A percentile compares a stretch with the other conserved stretches of the same genome.
Conservation (phyloP, 2,329 filamentous ascomycete genomes). For the Talaromyces sp. region DNA sequence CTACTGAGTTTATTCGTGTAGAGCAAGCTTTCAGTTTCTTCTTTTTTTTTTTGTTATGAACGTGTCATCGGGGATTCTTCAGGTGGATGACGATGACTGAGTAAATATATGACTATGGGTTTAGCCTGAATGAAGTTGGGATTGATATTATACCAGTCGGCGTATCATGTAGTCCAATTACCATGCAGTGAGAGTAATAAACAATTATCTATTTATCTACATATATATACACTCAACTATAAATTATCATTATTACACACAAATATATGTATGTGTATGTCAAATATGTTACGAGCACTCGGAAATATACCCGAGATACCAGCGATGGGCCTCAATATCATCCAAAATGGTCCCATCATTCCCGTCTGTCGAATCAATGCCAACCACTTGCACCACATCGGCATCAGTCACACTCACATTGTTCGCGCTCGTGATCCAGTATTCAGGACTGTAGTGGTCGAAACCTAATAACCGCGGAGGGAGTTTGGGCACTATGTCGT, state of each 20-base stretch:
- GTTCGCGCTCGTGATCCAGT: constrained; percentile 35
- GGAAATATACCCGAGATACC: constrained; percentile 22
- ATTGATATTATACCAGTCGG: background rate
- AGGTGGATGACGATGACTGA: background rate
- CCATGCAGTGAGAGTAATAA: no score
- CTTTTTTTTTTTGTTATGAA: no score
- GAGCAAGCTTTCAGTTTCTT: background rate
- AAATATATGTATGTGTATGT: background rate
- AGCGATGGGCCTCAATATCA: constrained; percentile 27
- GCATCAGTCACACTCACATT: constrained; percentile 24
- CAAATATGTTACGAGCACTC: constrained; percentile 3
- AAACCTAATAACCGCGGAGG: constrained; percentile 30
- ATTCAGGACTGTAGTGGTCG: constrained; percentile 35
- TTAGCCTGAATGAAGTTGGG: background rate
- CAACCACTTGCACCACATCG: constrained; percentile 30
- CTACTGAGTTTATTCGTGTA: background rate
- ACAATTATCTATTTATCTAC: background rate
- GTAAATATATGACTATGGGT: background rate
- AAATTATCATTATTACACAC: background rate
- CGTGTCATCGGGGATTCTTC: background rate
- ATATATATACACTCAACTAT: background rate
- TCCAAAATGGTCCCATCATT: constrained; percentile 25
- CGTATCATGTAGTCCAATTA: no score
- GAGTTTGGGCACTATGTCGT: constrained; percentile 36
- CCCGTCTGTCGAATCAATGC: constrained; percentile 27